phyloP scores from a whole-genome alignment of 1,139 yeast genomes.

The Geotrichum histeridarum region DNA sequence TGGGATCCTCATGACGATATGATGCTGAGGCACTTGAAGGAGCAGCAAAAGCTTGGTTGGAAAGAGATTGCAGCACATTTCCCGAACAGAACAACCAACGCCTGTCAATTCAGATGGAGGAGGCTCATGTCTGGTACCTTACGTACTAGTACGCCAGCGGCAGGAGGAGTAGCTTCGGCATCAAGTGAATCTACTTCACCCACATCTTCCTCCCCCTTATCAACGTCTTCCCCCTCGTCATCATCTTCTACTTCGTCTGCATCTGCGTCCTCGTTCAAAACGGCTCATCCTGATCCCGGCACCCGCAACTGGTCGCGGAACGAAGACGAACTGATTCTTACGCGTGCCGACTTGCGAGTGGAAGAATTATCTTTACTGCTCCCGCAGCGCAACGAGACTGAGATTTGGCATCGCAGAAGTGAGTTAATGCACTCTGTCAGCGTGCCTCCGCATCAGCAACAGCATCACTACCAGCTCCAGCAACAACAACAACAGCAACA shows the following conservation, averaged over 20 bases:
- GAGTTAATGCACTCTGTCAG: conserved; percentile 7
- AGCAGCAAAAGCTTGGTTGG: conserved; percentile 71
- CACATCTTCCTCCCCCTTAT: conserved; percentile 5
- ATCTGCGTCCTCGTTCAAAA: conserved; percentile 8
- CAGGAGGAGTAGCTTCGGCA: neutral
- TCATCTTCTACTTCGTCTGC: conserved; percentile 6
- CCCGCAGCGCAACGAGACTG: conserved; percentile 46
- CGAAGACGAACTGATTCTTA: conserved; percentile 64
- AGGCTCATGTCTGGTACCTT: conserved; percentile 50
- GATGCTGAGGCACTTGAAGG: conserved; percentile 63
- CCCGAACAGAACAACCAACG: conserved; percentile 69
- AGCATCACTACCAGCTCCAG: conserved; percentile 8
- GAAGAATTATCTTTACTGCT: conserved; percentile 70
- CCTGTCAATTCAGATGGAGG: conserved; percentile 81
- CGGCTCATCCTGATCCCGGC: conserved; percentile 10
- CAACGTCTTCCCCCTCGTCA: conserved; percentile 10
- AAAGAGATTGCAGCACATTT: conserved; percentile 71
- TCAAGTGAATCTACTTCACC: conserved; percentile 8
- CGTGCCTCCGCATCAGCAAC: neutral
- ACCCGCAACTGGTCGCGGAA: conserved; percentile 46
- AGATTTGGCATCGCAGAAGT: conserved; percentile 16
- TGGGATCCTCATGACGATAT: conserved; percentile 78
- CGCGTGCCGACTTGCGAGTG: conserved; percentile 59
- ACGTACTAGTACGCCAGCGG: conserved; percentile 21
- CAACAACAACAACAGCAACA: conserved; percentile 2